Base-by-base conservation (phyloP, 768 basidiomycete genomes). In the Tricholoma bakamatsutake region DNA sequence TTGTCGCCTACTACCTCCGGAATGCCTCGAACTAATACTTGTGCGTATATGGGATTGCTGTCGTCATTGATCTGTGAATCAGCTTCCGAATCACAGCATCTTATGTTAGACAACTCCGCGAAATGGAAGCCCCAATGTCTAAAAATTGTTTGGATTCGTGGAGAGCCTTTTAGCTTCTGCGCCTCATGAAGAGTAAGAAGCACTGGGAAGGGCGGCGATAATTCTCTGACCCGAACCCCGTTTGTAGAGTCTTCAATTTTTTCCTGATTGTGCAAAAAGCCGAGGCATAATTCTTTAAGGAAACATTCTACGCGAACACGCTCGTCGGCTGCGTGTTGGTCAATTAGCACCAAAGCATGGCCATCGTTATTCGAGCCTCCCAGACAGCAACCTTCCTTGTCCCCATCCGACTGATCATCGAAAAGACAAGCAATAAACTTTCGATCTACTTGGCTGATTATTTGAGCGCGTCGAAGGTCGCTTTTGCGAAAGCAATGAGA, bases 301-400 rank as follows among this genome's bases (percentile, higher is more conserved):
- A 91, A 88, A 27, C 74, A 71, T 71, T 99, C 97, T 56, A 98
- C 91, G 18, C 95, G 84, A 45, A 98, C 75, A 18, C 97, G 85
- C 70, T 99, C 97, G 66, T 97, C 93, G n/a, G 95, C 96, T 11
- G 97, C 97, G 67, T 99, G 97, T 69, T 99, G 97, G 73, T 99
- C 97, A 47, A 99, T 78, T 51, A 98, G 77, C 31, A 96, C 75
- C 30, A 98, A 78, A 28, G 67, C 60, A 47, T 61, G 61, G 24
- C 69, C 60, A 48, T 49, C 43, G 34, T 43, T 43, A 34, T 50
- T 54, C 11, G 51, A 43, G 11, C 24, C 43, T 45, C 21, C 21
- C 1, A 6, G 17, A 24, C 17, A 33, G 54, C 55, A 58, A 37
- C 57, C 39, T 45, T 56, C 63, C 37, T 40, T 55, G 24, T 60